phyloP scores from a whole-genome alignment of 768 basidiomycete genomes.

The Leucosporidium creatinivorum region DNA sequence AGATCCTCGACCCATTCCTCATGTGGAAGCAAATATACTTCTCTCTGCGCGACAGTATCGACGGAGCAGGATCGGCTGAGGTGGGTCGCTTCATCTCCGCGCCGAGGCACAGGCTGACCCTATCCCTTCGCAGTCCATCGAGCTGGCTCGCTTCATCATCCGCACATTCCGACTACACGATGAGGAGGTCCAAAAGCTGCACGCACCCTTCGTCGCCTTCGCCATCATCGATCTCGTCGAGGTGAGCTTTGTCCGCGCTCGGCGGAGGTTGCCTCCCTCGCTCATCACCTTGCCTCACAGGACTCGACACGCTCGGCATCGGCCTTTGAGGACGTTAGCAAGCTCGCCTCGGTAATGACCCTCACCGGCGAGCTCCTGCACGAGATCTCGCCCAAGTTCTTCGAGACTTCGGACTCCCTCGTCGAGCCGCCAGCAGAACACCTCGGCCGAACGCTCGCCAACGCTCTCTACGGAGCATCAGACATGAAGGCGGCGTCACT shows the following conservation, averaged over 20 bases:
- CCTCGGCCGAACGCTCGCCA: constrained; percentile 19
- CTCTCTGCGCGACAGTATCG: constrained; percentile 31
- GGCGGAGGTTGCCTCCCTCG: neutral
- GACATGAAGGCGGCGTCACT: constrained; percentile 33
- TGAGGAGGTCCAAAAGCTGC: constrained; percentile 55
- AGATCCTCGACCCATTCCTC: constrained; percentile 81
- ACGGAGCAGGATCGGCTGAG: neutral
- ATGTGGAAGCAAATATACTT: constrained; percentile 72
- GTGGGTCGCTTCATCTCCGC: constrained; percentile 3
- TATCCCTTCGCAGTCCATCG: constrained; percentile 50
- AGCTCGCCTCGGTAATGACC: neutral
- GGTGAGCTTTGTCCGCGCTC: constrained; percentile 46
- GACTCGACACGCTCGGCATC: neutral
- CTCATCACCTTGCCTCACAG: neutral
- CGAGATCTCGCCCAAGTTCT: constrained; percentile 34
- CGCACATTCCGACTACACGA: constrained; percentile 68
- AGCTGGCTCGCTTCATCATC: constrained; percentile 65
- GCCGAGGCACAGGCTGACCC: neutral
- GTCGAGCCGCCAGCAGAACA: neutral
- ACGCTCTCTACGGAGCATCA: constrained; percentile 23
- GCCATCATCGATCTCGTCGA: constrained; percentile 59
- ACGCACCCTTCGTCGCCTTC: constrained; percentile 62
- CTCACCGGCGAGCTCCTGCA: constrained; percentile 29
- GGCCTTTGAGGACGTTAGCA: neutral
- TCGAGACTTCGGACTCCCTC: neutral